Evolutionary conservation across 2,329 filamentous ascomycete species (phyloP).

Genomic region (Scytalidium lignicola): DNA sequence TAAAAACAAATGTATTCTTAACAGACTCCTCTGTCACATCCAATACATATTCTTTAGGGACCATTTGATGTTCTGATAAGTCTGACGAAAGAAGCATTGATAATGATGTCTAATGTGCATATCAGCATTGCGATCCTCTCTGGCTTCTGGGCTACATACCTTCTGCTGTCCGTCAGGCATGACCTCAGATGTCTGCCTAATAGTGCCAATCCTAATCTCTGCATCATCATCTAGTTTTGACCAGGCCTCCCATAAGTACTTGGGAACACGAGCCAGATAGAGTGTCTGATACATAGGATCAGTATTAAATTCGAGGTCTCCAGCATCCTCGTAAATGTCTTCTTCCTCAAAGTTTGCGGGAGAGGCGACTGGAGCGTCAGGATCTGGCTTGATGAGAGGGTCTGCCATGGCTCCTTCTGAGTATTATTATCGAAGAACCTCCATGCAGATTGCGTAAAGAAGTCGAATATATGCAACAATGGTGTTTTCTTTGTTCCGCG

Average conservation of each 20-base stretch:
- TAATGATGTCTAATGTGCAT: slow-evolving; percentile 35
- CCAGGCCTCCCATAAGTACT: slow-evolving; percentile 79
- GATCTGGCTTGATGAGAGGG: slow-evolving; percentile 43
- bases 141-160: slow-evolving; percentile 11
- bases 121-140: slow-evolving; percentile 4
- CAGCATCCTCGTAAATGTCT: slow-evolving; percentile 65
- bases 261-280: slow-evolving; percentile 75
- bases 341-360: slow-evolving; percentile 50
- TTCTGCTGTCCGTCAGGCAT: slow-evolving; percentile 49
- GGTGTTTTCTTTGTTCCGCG: slow-evolving; percentile 1
- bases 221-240: slow-evolving; percentile 69
- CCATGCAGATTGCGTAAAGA: slow-evolving; percentile 19
- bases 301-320: slow-evolving; percentile 54
- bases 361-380: slow-evolving; percentile 36
- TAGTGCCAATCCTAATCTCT: slow-evolving; percentile 74
- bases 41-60: slow-evolving; percentile 88
- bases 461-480: not conserved
- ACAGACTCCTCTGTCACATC: slow-evolving; percentile 63
- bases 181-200: slow-evolving; percentile 44
- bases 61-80: slow-evolving; percentile 60
- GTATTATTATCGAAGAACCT: slow-evolving; percentile 11
- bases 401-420: slow-evolving; percentile 22
- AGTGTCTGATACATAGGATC: slow-evolving; percentile 34
- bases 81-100: slow-evolving; percentile 65
- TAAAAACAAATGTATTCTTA: slow-evolving; percentile 86